These are phyloP conservation scores for Neostapfia colusana DNA, from an alignment of 176 grass and related monocot species.

Conservation along the genomic window DNA sequence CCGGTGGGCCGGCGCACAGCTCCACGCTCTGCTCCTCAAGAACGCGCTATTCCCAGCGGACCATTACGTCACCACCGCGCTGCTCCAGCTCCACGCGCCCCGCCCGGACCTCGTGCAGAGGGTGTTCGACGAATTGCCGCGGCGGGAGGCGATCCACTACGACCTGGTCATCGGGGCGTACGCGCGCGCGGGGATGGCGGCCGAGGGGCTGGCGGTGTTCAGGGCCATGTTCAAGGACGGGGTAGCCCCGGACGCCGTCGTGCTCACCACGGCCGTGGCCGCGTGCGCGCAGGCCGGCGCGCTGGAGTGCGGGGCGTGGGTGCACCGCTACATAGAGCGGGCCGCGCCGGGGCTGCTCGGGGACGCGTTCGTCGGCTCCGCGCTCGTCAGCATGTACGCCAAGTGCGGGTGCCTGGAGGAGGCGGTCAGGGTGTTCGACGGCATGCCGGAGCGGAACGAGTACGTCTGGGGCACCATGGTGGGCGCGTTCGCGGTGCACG, in stretches of 20 bases:
- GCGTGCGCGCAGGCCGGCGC: conserved; percentile 68
- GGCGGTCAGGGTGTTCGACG: conserved; percentile 58
- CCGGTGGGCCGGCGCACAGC: conserved; percentile 36
- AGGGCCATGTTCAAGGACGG: conserved; percentile 48
- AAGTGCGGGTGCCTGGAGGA: conserved; percentile 74
- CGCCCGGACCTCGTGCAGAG: conserved; percentile 33
- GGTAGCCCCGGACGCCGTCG: conserved; percentile 58
- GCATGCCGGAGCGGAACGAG: conserved; percentile 69
- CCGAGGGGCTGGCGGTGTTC: conserved; percentile 56
- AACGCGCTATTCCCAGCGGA: conserved; percentile 65
- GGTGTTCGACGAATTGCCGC: conserved; percentile 65
- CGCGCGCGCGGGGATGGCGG: conserved; percentile 43
- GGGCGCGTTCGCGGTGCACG: conserved; percentile 71
- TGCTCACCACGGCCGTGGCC: conserved; percentile 63
- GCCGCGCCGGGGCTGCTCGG: conserved; percentile 25
- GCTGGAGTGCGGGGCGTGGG: conserved; percentile 57
- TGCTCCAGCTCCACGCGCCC: conserved; percentile 57
- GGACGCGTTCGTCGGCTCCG: conserved; percentile 71
- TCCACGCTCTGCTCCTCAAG: conserved; percentile 60
- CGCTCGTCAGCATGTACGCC: conserved; percentile 78
- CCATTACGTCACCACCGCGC: conserved; percentile 75
- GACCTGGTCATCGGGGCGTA: conserved; percentile 72
- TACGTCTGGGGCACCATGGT: conserved; percentile 85
- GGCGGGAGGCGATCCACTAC: conserved; percentile 69
- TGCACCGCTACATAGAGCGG: conserved; percentile 56